Evolutionary conservation across 805 yeast species (phyloP).

Genomic region (Cyberlindnera mississippiensis): DNA sequence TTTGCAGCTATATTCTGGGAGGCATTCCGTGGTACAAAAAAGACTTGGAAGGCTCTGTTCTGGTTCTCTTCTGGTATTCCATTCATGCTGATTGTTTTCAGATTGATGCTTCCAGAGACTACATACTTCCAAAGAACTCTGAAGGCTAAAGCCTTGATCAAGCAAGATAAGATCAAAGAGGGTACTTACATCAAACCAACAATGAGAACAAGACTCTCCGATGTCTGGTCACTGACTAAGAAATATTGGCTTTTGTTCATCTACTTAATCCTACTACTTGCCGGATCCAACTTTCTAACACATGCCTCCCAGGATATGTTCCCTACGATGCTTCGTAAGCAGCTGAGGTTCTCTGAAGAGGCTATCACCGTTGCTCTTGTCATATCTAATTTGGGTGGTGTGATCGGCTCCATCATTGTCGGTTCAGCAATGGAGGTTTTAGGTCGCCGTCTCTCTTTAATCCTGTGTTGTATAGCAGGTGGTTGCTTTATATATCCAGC

Average conservation of each 20-base stretch:
- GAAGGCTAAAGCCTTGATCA: slow-evolving; percentile 27
- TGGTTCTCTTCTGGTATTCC: slow-evolving; percentile 73
- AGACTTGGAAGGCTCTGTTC: slow-evolving; percentile 66
- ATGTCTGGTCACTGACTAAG: slow-evolving; percentile 35
- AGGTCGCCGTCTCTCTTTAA: slow-evolving; percentile 59
- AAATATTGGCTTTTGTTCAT: slow-evolving; percentile 59
- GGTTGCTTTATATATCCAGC: slow-evolving; percentile 65
- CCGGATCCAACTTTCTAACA: slow-evolving; percentile 66
- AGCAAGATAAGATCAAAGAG: slow-evolving; percentile 27
- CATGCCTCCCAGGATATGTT: slow-evolving; percentile 76
- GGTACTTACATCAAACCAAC: slow-evolving; percentile 29
- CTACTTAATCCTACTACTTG: slow-evolving; percentile 57
- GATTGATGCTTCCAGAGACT: slow-evolving; percentile 58
- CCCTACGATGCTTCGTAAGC: slow-evolving; percentile 58
- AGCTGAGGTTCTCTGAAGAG: slow-evolving; percentile 44
- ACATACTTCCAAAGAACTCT: slow-evolving; percentile 39
- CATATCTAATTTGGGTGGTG: slow-evolving; percentile 64
- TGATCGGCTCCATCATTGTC: slow-evolving; percentile 54
- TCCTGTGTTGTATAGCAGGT: slow-evolving; percentile 49
- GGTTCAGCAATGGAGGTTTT: slow-evolving; percentile 55
- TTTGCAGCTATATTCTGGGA: slow-evolving; percentile 61
- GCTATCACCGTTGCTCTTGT: slow-evolving; percentile 56
- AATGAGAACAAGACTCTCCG: slow-evolving; percentile 20
- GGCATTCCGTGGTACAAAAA: slow-evolving; percentile 46
- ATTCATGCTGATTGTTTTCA: slow-evolving; percentile 51